phyloP scores from a whole-genome alignment of 768 basidiomycete species.

The Mycena venus region DNA sequence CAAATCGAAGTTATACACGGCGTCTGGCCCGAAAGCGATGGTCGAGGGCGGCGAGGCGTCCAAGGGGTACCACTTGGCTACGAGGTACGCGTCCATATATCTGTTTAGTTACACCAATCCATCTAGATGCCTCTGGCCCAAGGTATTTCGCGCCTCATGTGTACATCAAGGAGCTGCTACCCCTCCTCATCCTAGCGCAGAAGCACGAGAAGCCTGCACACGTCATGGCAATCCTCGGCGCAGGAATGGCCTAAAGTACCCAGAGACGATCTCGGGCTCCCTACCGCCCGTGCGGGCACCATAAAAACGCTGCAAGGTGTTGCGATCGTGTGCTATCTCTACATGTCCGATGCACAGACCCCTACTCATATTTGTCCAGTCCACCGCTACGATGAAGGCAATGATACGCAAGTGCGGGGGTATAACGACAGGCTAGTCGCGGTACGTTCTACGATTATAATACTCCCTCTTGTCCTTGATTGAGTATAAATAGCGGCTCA shows the following conservation, averaged over 20 bases:
- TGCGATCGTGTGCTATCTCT: background rate
- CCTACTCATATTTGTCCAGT: background rate
- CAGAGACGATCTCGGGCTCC: constrained; percentile 40
- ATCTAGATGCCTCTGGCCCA: constrained; percentile 23
- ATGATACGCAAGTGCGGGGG: background rate
- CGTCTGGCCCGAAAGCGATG: constrained; percentile 43
- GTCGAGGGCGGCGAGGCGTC: constrained; percentile 46
- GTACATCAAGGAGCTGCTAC: constrained; percentile 48
- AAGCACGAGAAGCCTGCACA: constrained; percentile 35
- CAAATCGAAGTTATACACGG: no score
- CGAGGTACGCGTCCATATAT: constrained; percentile 47
- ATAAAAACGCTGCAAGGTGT: background rate
- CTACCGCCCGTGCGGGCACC: background rate
- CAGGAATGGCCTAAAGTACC: constrained; percentile 33
- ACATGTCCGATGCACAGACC: no score
- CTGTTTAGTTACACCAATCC: constrained; percentile 42
- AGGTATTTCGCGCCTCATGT: constrained; percentile 50
- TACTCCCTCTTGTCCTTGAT: no score
- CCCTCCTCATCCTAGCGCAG: constrained; percentile 45
- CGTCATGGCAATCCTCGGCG: constrained; percentile 22
- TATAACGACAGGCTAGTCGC: constrained; percentile 15
- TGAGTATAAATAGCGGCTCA: no score
- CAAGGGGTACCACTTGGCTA: constrained; percentile 48
- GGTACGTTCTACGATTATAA: background rate
- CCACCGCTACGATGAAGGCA: background rate